These are phyloP conservation scores for Pyrenophora tritici-repentis DNA, from an alignment of 2,329 filamentous ascomycete species.

Conservation along the genomic window DNA sequence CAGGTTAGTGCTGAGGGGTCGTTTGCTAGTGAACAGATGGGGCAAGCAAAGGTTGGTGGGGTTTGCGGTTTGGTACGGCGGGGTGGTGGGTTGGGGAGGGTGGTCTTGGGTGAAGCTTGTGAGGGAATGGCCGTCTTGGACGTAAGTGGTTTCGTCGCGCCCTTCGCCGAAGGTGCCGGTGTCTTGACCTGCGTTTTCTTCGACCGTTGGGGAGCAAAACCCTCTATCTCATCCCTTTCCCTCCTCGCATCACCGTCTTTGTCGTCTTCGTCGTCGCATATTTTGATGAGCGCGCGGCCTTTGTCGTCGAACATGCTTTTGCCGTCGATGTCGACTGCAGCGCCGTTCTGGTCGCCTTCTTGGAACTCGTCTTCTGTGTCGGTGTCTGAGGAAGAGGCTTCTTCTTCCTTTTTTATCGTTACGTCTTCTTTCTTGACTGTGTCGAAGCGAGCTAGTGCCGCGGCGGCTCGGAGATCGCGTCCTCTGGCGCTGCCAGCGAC, in stretches of 20 bases:
- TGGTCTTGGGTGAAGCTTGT: background rate
- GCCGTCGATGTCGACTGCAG: conserved; percentile 69
- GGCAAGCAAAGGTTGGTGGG: conserved; percentile 49
- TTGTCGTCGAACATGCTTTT: conserved; percentile 67
- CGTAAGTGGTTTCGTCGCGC: background rate
- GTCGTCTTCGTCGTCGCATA: conserved; percentile 72
- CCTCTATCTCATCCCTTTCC: conserved; percentile 71
- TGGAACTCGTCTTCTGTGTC: conserved; percentile 46
- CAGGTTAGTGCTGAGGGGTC: conserved; percentile 62
- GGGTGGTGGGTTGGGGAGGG: background rate
- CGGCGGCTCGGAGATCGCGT: conserved; percentile 75
- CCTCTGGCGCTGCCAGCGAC: conserved; percentile 77
- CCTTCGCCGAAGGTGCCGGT: background rate
- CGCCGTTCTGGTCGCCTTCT: conserved; percentile 48
- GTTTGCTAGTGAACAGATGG: conserved; percentile 72
- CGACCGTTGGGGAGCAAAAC: conserved; percentile 36
- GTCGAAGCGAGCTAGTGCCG: conserved; percentile 75
- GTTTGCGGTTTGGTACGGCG: background rate
- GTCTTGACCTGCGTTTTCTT: conserved; percentile 7
- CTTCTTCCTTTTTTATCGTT: conserved; percentile 41
- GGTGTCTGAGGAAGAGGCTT: conserved; percentile 29
- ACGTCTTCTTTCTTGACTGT: conserved; percentile 54
- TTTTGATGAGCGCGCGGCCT: conserved; percentile 69
- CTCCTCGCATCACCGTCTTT: conserved; percentile 47
- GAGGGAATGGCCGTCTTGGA: background rate